Percentiles rank a stretch among this genome's conserved stretches.
These are phyloP conservation scores for Aureobasidium sp. DNA, from an alignment of 2,329 filamentous ascomycete species.

Conservation along the genomic window DNA sequence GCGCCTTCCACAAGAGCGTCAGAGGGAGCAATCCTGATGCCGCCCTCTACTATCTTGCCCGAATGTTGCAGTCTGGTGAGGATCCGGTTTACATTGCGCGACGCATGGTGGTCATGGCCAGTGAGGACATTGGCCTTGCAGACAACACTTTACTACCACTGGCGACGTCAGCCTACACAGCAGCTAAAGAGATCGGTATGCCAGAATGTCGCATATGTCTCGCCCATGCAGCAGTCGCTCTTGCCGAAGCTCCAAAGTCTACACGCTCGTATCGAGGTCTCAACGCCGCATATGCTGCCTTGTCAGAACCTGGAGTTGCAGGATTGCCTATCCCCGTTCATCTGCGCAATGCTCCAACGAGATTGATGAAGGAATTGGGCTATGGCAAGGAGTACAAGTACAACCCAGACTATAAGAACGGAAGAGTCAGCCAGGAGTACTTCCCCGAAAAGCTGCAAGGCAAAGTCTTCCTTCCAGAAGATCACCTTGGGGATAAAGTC, in stretches of 20 bases:
- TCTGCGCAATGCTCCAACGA: conserved; percentile 83
- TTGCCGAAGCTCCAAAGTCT: conserved; percentile 75
- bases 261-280: conserved; percentile 78
- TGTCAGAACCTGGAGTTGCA: conserved; percentile 77
- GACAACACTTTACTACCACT: conserved; percentile 77
- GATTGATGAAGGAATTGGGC: conserved; percentile 85
- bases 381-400: conserved; percentile 94
- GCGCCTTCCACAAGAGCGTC: conserved; percentile 92
- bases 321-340: conserved; percentile 77
- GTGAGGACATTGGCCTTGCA: conserved; percentile 85
- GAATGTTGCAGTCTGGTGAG: conserved; percentile 93
- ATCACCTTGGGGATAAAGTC: conserved; percentile 67
- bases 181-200: conserved; percentile 88
- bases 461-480: conserved; percentile 67
- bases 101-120: conserved; percentile 88
- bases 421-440: conserved; percentile 79
- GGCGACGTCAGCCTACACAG: conserved; percentile 77
- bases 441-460: conserved; percentile 69
- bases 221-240: conserved; percentile 75
- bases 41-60: conserved; percentile 84
- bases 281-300: conserved; percentile 67
- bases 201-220: conserved; percentile 91
- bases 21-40: conserved; percentile 82
- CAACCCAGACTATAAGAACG: conserved; percentile 80
- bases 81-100: conserved; percentile 88